Conservation (phyloP, 768 basidiomycete species). For the Cubamyces lactineus region DNA sequence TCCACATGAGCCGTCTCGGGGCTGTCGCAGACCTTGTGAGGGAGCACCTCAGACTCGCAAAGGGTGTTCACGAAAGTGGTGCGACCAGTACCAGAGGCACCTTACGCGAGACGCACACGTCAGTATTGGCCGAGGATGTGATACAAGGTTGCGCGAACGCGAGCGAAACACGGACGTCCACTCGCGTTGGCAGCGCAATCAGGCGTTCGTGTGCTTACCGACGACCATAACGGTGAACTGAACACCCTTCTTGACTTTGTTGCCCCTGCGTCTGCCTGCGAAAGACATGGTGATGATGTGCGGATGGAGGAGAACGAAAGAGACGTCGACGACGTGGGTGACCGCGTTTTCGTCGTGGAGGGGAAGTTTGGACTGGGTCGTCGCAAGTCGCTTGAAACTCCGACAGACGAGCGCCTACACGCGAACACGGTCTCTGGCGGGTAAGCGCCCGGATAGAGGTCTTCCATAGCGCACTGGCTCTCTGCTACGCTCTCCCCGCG, state of each 20-base stretch:
- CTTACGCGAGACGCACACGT: constrained; percentile 42
- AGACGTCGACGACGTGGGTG: constrained; percentile 28
- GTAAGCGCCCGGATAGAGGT: background rate
- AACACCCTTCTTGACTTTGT: constrained; percentile 99
- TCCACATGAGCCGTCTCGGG: constrained; percentile 93
- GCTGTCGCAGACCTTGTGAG: constrained; percentile 83
- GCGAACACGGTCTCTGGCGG: background rate
- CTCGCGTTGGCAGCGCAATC: constrained; percentile 26
- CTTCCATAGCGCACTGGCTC: background rate
- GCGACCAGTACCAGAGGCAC: constrained; percentile 95
- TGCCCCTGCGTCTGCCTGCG: constrained; percentile 83
- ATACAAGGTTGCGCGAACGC: constrained; percentile 15
- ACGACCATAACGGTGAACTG: constrained; percentile 99
- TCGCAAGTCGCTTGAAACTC: constrained; percentile 33
- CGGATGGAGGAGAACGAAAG: constrained; percentile 13
- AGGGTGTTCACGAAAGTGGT: constrained; percentile 99
- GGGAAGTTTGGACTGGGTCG: constrained; percentile 29
- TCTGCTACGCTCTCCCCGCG: constrained; percentile 14
- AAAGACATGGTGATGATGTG: constrained; percentile 62
- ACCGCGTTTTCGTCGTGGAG: constrained; percentile 27
- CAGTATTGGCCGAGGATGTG: constrained; percentile 15
- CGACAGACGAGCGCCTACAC: constrained; percentile 22
- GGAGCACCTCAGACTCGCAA: constrained; percentile 91
- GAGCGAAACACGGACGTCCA: constrained; percentile 22
- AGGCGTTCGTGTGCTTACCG: constrained; percentile 55